phyloP scores from a whole-genome alignment of 495 filamentous ascomycete genomes.

The Ascodesmis nigricans region DNA sequence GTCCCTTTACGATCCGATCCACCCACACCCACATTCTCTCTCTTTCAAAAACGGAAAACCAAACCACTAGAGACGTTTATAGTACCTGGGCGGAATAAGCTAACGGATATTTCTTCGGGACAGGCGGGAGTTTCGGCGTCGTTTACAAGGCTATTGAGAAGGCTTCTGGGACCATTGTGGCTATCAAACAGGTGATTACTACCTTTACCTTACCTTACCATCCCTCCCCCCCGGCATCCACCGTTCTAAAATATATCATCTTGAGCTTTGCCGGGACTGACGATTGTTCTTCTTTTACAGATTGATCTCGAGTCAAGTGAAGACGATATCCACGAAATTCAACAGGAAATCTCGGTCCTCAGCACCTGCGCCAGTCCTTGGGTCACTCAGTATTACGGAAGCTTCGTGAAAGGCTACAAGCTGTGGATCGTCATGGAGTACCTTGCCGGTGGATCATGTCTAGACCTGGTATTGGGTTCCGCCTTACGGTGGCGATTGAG shows the following conservation, averaged over 20 bases:
- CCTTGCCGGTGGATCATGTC: constrained; percentile 20
- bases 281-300: constrained; percentile 47
- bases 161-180: constrained; percentile 19
- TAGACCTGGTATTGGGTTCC: constrained; percentile 37
- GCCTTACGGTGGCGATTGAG: constrained; percentile 79
- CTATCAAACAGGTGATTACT: constrained; percentile 30
- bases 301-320: constrained; percentile 97
- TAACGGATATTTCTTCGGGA: not conserved
- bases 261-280: constrained; percentile 25
- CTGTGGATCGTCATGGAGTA: constrained; percentile 54
- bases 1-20: not conserved
- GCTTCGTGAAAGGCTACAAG: constrained; percentile 81
- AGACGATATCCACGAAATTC: constrained; percentile 97
- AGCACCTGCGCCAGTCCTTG: constrained; percentile 83
- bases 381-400: constrained; percentile 92
- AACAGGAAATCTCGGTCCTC: constrained; percentile 90
- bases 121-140: constrained; percentile 79
- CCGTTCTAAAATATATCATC: constrained; percentile 30
- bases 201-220: constrained; percentile 18
- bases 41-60: constrained; percentile 1
- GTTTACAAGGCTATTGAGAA: constrained; percentile 54
- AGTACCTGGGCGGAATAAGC: not conserved
- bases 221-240: not conserved
- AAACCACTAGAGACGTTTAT: constrained; percentile 5
- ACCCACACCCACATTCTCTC: too few species aligned